Evolutionary conservation across 306 rosid genomes (phyloP), one percentile per base, ranked within the genome.

Genomic region (Carpinus fangiana): DNA sequence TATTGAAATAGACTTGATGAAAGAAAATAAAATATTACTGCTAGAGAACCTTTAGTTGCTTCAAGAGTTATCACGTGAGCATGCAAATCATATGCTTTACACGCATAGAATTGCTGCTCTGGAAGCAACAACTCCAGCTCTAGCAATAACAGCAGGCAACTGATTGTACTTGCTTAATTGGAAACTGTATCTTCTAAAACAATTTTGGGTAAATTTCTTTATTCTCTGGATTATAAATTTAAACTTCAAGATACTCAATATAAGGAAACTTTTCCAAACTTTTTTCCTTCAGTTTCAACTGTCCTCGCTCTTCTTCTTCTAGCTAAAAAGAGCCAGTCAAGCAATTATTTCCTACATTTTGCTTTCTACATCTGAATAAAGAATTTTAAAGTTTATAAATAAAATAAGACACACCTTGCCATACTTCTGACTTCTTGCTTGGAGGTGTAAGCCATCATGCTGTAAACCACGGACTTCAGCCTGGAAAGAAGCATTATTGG

Each of bases 381-480:
- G 8, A 54, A 26, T 18, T 43, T 13, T 16, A 53, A 36, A 55
- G 5, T 16, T 10, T 23, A 68, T n/a, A n/a, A 43, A 67, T 43
- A 43, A n/a, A 31, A 57, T 34, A 43, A 50, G 76, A 81, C 85
- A 55, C 52, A 93, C 99, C 98, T 95, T 95, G 36, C 97, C 98
- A 66, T 91, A 95, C 82, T 92, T 92, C 84, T 89, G 93, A 78
- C 98, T 95, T 88, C 98, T 86, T 79, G 98, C 98, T 85, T 95
- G 98, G 80, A 95, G 96, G 81, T 94, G 97, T 76, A 94, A 83
- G 61, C 99, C 98, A 77, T 95, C 98, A 59, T 87, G 83, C 82
- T 92, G 98, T 60, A 86, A 84, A 73, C 97, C 96, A 43, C 98
- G 97, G 80, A 95, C 93, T 83, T 95, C 98, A 9, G 98, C 98